These are phyloP conservation scores for Ogataea henricii DNA, from an alignment of 805 yeast species.

Conservation along the genomic window DNA sequence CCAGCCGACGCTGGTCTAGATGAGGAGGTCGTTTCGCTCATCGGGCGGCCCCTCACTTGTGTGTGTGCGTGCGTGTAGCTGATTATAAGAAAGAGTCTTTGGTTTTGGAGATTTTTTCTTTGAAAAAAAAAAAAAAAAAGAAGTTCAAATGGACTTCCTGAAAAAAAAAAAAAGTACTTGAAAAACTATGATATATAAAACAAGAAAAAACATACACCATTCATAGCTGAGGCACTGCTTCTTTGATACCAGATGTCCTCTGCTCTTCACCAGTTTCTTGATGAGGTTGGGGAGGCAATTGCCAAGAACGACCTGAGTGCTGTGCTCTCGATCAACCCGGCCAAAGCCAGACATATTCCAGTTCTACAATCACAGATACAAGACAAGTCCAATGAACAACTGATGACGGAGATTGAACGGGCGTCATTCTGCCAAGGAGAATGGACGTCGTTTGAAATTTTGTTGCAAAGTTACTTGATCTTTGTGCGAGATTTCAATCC, in stretches of 20 bases:
- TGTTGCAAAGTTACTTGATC: slow-evolving; percentile 44
- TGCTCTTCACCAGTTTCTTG: background rate
- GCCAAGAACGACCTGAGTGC: slow-evolving; percentile 11
- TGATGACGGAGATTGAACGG: slow-evolving; percentile 34
- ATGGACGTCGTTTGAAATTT: slow-evolving; percentile 47
- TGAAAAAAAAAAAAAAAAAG: too few species aligned
- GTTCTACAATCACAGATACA: slow-evolving; percentile 30
- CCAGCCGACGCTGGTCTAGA: background rate
- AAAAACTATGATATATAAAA: too few species aligned
- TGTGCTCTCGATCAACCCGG: slow-evolving; percentile 27
- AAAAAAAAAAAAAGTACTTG: too few species aligned
- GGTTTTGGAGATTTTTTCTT: too few species aligned
- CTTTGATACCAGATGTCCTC: too few species aligned
- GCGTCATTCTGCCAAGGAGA: slow-evolving; percentile 34
- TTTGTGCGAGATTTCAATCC: slow-evolving; percentile 55
- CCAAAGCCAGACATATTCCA: slow-evolving; percentile 26
- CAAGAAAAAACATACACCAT: too few species aligned
- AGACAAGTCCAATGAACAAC: slow-evolving; percentile 20
- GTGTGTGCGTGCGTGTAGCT: too few species aligned
- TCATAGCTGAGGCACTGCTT: too few species aligned
- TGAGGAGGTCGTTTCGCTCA: background rate
- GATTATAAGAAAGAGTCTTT: too few species aligned
- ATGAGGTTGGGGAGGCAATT: slow-evolving; percentile 2
- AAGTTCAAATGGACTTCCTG: too few species aligned
- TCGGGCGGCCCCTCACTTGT: background rate